Evolutionary conservation across 441 rosid species (phyloP).

Genomic region (Euphorbia corollata): DNA sequence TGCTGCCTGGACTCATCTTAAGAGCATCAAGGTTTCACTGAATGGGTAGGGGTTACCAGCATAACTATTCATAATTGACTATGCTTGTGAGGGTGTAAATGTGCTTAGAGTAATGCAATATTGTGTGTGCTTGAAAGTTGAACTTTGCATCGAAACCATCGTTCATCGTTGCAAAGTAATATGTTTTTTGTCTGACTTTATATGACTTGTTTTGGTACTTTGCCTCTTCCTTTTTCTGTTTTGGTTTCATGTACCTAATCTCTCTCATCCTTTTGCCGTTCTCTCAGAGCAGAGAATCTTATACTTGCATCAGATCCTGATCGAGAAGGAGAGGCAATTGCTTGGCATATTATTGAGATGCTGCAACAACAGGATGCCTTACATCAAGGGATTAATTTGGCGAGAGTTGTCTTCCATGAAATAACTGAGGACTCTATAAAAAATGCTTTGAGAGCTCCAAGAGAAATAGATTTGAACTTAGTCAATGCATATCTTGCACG

Average conservation of each 20-base stretch:
- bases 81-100: too few relatives aligned
- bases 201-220: too few relatives aligned
- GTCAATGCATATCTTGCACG: constrained; percentile 95
- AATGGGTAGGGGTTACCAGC: constrained; percentile 55
- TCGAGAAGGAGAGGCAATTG: constrained; percentile 99
- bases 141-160: neutral
- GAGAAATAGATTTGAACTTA: constrained; percentile 75
- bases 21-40: constrained; percentile 84
- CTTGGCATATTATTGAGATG: constrained; percentile 99
- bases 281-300: constrained; percentile 86
- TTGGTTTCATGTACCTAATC: constrained; percentile 27
- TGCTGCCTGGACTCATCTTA: constrained; percentile 94
- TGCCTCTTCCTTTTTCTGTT: too few relatives aligned
- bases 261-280: constrained; percentile 35
- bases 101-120: neutral
- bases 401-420: constrained; percentile 93
- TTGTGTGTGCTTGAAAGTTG: constrained; percentile 5
- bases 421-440: constrained; percentile 85
- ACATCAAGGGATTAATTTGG: constrained; percentile 53
- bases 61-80: constrained; percentile 6
- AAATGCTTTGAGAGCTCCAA: constrained; percentile 69
- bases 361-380: constrained; percentile 89
- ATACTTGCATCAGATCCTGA: constrained; percentile 99
- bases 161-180: neutral
- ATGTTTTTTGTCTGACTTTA: constrained; percentile 4